phyloP scores from a whole-genome alignment of 305 asterid species.

The Fraxinus angustifolia region DNA sequence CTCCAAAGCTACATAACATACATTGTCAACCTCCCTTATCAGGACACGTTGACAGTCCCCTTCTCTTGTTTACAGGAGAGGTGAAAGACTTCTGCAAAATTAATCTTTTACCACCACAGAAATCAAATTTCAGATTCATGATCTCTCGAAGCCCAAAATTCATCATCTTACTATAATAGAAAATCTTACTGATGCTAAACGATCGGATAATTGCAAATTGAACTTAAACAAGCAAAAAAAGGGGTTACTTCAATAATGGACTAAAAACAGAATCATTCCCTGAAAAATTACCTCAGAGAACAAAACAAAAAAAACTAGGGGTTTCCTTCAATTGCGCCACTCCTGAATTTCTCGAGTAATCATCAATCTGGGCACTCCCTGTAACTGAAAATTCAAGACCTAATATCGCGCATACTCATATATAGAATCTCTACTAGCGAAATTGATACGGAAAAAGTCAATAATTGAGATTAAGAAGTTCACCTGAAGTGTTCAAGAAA shows the following conservation, averaged over 20 bases:
- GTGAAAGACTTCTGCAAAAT: neutral
- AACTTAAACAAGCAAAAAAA: neutral
- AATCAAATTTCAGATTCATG: neutral
- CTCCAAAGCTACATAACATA: neutral
- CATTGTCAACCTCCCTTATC: neutral
- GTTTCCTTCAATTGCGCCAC: conserved; percentile 16
- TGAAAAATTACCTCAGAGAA: conserved; percentile 12
- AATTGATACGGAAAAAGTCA: neutral
- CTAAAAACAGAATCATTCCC: neutral
- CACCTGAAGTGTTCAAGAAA: neutral
- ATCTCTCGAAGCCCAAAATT: neutral
- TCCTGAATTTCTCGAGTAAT: neutral
- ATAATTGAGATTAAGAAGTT: neutral
- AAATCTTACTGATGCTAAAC: neutral
- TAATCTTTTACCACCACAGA: neutral
- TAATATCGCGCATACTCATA: neutral
- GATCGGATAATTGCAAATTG: neutral
- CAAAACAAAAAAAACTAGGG: conserved; percentile 20
- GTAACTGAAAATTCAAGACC: neutral
- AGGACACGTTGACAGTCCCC: neutral
- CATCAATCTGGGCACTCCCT: neutral
- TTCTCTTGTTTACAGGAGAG: neutral
- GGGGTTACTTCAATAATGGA: neutral
- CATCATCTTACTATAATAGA: neutral
- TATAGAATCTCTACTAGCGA: neutral